Base-by-base conservation (phyloP, 768 basidiomycete genomes). In the Fistulinella prunicolor region DNA sequence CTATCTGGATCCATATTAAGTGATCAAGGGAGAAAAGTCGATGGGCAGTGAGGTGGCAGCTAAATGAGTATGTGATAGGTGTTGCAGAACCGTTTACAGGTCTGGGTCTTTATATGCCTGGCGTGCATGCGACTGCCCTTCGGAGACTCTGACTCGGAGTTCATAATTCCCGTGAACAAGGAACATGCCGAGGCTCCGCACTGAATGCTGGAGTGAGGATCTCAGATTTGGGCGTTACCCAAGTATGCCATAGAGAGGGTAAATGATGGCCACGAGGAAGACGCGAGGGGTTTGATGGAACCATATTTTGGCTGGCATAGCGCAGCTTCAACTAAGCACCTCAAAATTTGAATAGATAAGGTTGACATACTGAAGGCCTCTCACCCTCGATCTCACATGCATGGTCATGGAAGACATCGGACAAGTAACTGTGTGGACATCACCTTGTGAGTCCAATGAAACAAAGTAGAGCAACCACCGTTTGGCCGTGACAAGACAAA, bases 81-180 rank as follows among this genome's bases (percentile, higher is more conserved):
- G 35, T 30, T 39, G 39, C 26, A 42, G 32, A 12, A 29, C 26
- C 36, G 28, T 41, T 19, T 22, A 47, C 42, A 29, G 24, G 39
- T 13, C n/a, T 23, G 24, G 40, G 16, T 38, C 30, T 50, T 62
- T 64, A 57, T 49, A 48, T 46, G 28, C 17, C 28, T 17, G 39
- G 28, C 16, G 28, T 40, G 51, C 38, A 24, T 14, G 42, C 59
- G 38, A 44, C 7, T 38, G 26, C n/a, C 23, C 24, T 41, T 38
- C 43, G 41, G 40, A 35, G 30, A 47, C 16, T 26, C n/a, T n/a
- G n/a, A n/a, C n/a, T 38, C 47, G 47, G 47, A n/a, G 17, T 42
- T 32, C 26, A 41, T 36, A 39, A 17, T 36, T 29, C 29, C 53
- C 46, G 47, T n/a, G 40, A 48, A 52, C 41, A 40, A 46, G 38